Conservation (phyloP, 257 asterid genomes). For the Ilex aquifolium region DNA sequence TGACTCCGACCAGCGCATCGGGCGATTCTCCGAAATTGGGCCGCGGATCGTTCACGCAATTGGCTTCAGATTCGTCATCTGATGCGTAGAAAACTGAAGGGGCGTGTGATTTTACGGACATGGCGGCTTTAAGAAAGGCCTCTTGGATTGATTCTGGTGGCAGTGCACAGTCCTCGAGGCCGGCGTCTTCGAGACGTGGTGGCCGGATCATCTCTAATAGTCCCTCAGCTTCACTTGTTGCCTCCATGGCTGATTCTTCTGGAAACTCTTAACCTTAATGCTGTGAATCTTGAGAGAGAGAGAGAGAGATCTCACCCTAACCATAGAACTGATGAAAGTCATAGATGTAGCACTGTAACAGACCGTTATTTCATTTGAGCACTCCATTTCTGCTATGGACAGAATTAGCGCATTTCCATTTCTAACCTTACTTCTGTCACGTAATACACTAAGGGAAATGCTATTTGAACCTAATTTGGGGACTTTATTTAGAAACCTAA, state of each 20-base stretch:
- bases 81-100: constrained; percentile 34
- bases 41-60: constrained; percentile 60
- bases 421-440: too few relatives aligned
- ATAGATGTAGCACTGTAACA: too few relatives aligned
- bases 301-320: too few relatives aligned
- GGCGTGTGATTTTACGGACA: constrained; percentile 40
- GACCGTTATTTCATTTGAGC: too few relatives aligned
- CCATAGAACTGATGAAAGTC: too few relatives aligned
- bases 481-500: too few relatives aligned
- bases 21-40: constrained; percentile 31
- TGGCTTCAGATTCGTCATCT: constrained; percentile 32
- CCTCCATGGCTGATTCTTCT: constrained; percentile 29
- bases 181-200: constrained; percentile 86
- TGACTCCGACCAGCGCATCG: constrained; percentile 48
- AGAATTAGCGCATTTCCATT: too few relatives aligned
- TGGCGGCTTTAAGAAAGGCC: constrained; percentile 81
- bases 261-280: too few relatives aligned
- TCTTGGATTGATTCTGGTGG: constrained; percentile 72
- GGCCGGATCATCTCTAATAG: constrained; percentile 49
- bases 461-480: too few relatives aligned
- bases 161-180: constrained; percentile 88
- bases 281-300: too few relatives aligned
- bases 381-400: too few relatives aligned
- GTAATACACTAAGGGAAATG: too few relatives aligned
- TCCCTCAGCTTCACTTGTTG: constrained; percentile 32